A percentile compares a stretch with the other conserved stretches of the same genome.
Conservation (phyloP, 2,329 filamentous ascomycete species). For the Ophiostoma sp. region DNA sequence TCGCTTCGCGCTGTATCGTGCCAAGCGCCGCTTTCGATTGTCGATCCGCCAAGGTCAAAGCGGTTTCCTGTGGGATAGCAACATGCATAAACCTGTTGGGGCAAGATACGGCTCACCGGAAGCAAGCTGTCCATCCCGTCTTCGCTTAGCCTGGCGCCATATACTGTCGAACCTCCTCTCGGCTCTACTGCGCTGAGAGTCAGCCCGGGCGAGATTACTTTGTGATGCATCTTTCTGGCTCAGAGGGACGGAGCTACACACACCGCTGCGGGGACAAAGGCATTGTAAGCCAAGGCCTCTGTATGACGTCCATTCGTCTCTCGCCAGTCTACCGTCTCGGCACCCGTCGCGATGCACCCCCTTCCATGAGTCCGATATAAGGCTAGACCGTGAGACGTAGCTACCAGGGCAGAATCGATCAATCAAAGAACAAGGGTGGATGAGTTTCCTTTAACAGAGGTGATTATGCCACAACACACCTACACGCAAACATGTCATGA, state of each 20-base stretch:
- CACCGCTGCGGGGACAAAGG: not conserved
- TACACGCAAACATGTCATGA: not conserved
- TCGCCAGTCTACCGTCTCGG: not conserved
- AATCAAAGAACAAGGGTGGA: no score
- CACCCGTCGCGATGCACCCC: not conserved
- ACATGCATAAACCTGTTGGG: not conserved
- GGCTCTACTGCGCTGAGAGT: not conserved
- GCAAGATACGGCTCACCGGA: no score
- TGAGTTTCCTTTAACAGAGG: not conserved
- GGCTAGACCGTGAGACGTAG: not conserved
- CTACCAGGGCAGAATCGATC: no score
- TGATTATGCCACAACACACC: not conserved
- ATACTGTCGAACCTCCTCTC: not conserved
- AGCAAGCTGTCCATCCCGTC: not conserved
- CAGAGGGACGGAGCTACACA: not conserved
- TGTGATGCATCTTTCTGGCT: not conserved
- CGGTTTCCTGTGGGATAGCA: not conserved
- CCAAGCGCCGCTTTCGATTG: not conserved
- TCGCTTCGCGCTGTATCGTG: not conserved
- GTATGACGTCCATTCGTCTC: not conserved
- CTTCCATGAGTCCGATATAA: not conserved
- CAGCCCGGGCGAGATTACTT: not conserved
- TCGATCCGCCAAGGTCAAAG: not conserved
- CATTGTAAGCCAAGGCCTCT: not conserved
- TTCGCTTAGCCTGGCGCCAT: not conserved